phyloP scores from a whole-genome alignment of 345 rosid genomes.

The Sisymbrium altissimum region DNA sequence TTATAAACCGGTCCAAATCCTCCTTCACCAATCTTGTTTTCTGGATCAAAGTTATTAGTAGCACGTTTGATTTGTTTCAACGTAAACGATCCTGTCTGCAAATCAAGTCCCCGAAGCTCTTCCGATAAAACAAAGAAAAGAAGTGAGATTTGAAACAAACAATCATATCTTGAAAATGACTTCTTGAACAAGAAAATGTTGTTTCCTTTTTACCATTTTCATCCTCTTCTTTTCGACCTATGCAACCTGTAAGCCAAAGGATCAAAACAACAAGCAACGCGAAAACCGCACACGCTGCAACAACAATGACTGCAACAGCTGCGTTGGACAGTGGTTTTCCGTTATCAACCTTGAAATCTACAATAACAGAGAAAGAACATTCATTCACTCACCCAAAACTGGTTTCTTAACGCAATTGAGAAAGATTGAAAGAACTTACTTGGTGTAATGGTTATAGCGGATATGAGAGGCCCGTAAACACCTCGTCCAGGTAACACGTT shows the following conservation, averaged over 20 bases:
- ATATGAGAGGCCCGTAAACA: constrained; percentile 85
- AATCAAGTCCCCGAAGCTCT: constrained; percentile 64
- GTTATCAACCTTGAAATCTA: constrained; percentile 63
- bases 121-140: not conserved
- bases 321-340: constrained; percentile 51
- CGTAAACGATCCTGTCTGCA: constrained; percentile 73
- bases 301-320: constrained; percentile 64
- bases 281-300: constrained; percentile 42
- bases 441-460: constrained; percentile 69
- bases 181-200: not conserved
- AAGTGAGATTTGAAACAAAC: not conserved
- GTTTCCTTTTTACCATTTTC: constrained; percentile 45
- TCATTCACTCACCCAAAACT: not conserved
- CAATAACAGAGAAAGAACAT: constrained; percentile 11
- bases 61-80: constrained; percentile 72
- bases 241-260: constrained; percentile 49
- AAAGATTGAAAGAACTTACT: constrained; percentile 42
- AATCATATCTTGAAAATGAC: not conserved
- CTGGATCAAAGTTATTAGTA: constrained; percentile 65
- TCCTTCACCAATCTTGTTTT: constrained; percentile 89
- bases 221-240: constrained; percentile 53
- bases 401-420: not conserved
- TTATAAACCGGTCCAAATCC: constrained; percentile 95
- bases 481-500: constrained; percentile 59
- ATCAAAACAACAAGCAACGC: constrained; percentile 39